These are phyloP conservation scores for Rickenella mellea DNA, from an alignment of 768 basidiomycete genomes.

Conservation along the genomic window DNA sequence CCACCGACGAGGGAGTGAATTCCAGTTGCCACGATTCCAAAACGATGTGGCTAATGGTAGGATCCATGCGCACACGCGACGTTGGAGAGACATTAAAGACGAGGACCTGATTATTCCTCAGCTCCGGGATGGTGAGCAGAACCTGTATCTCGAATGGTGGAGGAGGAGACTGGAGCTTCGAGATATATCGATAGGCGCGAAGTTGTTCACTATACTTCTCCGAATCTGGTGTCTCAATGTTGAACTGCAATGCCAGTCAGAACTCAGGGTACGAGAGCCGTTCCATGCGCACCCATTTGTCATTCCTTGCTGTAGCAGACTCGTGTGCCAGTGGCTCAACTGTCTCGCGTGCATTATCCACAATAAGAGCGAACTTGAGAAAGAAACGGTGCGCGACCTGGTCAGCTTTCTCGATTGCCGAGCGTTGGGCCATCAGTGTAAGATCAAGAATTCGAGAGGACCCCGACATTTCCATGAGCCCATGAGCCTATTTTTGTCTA, in stretches of 20 bases:
- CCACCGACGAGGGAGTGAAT: conserved; percentile 26
- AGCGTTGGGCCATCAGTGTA: too few relatives aligned
- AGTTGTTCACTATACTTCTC: conserved; percentile 57
- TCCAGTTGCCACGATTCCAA: conserved; percentile 63
- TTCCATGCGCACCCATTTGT: conserved; percentile 81
- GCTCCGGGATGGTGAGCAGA: conserved; percentile 59
- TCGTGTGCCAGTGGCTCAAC: too few relatives aligned
- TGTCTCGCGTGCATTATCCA: conserved; percentile 66
- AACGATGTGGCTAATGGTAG: conserved; percentile 57
- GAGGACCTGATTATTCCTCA: conserved; percentile 60
- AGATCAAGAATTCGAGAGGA: too few relatives aligned
- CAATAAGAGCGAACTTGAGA: conserved; percentile 69
- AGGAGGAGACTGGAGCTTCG: conserved; percentile 23
- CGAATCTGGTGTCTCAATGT: conserved; percentile 69
- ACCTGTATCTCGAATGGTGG: conserved; percentile 62
- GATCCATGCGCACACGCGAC: conserved; percentile 55
- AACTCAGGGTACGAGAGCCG: too few relatives aligned
- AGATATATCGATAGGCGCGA: conserved; percentile 52
- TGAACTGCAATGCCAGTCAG: conserved; percentile 43
- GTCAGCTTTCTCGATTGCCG: conserved; percentile 80
- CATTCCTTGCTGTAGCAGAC: conserved; percentile 54
- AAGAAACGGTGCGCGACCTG: conserved; percentile 81
- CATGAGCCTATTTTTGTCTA: too few relatives aligned
- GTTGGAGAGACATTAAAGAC: conserved; percentile 53
- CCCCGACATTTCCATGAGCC: too few relatives aligned